Base-by-base conservation (phyloP, 2,329 filamentous ascomycete genomes). In the Hawksworthiomyces lignivorus region DNA sequence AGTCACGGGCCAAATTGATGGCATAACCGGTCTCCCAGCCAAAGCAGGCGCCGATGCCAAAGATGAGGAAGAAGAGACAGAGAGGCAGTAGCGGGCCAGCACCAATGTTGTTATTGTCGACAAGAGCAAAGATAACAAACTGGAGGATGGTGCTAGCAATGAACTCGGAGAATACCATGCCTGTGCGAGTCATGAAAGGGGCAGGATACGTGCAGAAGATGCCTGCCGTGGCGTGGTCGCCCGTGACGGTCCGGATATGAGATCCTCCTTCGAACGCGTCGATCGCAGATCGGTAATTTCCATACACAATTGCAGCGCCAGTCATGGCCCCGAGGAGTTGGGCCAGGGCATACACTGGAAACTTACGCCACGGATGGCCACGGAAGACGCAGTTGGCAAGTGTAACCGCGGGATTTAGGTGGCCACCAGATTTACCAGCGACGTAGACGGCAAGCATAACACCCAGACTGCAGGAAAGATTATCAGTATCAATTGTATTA, bases 371-470 rank as follows among this genome's bases (percentile, higher is more conserved):
- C 1, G 73, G 74, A 49, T 78, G 79, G 4, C 70, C 74, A 58
- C 76, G 70, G 72, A 70, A 80, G 11, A 67, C 45, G 4, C 62
- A 61, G 48, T 69, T 60, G 28, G 59, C 61, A 10, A 70, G 56
- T 0, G 69, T 72, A 34, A 73, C 63, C 12, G 65, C 69, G 4
- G 71, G 71, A 48, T 75, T 74, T 52, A 76, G 73, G 49, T 76
- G 72, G 1, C 69, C 73, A 43, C 75, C 73, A 7, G 10, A 46
- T 15, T 20, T 48, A 32, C 45, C 45, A 31, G n/a, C 29, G 19
- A 74, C 70, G 52, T 85, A 85, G 30, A 84, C 73, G 5, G 80
- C 80, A 4, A 84, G 66, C 77, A 84, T 83, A 48, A 82, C 76
- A 10, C 75, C 80, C 17, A 84, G 62, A 26, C 78, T 69, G 37